Evolutionary conservation across 352 stramenopile genomes (phyloP).

Genomic region (Globisporangium takayamanum): DNA sequence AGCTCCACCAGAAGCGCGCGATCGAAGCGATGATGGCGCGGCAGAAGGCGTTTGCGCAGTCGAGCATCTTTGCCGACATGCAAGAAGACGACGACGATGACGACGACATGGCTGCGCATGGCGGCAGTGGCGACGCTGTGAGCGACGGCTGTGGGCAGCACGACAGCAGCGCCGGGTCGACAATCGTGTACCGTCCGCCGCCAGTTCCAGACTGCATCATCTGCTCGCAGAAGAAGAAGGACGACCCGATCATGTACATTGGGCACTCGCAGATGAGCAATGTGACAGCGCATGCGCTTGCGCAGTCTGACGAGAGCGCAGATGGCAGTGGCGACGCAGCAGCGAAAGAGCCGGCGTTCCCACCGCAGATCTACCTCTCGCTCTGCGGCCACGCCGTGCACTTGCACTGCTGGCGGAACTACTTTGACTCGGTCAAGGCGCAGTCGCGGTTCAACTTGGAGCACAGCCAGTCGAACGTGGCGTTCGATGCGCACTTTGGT

Average conservation of each 20-base stretch:
- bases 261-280: constrained; percentile 69
- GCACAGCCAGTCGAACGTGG: constrained; percentile 72
- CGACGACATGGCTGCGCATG: constrained; percentile 20
- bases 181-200: constrained; percentile 60
- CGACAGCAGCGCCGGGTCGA: constrained; percentile 11
- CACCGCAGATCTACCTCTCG: constrained; percentile 63
- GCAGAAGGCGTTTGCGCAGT: constrained; percentile 72
- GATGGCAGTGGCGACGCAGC: constrained; percentile 20
- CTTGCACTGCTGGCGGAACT: constrained; percentile 83
- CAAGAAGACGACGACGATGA: constrained; percentile 59
- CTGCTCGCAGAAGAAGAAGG: constrained; percentile 78
- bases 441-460: constrained; percentile 66
- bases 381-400: constrained; percentile 90
- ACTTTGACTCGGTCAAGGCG: constrained; percentile 80
- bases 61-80: constrained; percentile 61
- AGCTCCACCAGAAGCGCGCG: constrained; percentile 72
- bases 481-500: constrained; percentile 77
- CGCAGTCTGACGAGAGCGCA: constrained; percentile 31
- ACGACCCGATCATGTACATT: constrained; percentile 84
- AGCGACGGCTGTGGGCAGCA: background rate
- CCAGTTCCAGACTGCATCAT: constrained; percentile 78
- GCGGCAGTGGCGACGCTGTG: constrained; percentile 10
- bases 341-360: constrained; percentile 23
- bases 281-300: constrained; percentile 39
- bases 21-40: constrained; percentile 82